Conservation (phyloP, 202 grass and related monocot genomes). For the Musa balbisiana region DNA sequence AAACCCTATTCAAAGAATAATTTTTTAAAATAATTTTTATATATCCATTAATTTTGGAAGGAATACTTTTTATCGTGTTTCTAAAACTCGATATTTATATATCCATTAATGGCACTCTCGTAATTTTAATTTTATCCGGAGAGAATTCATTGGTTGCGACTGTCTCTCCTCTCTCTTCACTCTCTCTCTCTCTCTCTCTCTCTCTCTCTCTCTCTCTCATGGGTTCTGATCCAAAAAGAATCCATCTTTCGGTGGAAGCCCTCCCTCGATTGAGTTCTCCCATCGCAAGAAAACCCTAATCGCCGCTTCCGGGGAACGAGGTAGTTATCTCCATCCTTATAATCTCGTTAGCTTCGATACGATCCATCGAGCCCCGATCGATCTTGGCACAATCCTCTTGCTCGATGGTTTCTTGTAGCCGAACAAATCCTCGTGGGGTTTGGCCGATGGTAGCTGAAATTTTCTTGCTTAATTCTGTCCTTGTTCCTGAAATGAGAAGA, state of each 20-base stretch:
- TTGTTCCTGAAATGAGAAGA: neutral
- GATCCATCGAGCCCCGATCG: no score
- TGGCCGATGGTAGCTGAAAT: neutral
- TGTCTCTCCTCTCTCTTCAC: no score
- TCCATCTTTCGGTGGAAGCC: neutral
- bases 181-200: no score
- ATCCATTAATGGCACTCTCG: no score
- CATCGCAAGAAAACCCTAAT: neutral
- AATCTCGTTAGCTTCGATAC: neutral
- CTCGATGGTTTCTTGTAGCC: neutral
- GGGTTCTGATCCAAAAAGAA: neutral
- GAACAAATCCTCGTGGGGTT: neutral
- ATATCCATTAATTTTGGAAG: no score
- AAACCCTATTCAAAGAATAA: no score
- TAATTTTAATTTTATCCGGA: no score
- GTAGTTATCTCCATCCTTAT: neutral
- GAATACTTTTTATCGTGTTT: no score
- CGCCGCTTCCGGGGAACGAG: neutral
- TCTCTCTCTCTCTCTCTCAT: neutral
- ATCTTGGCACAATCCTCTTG: neutral
- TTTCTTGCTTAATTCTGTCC: neutral
- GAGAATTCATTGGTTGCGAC: no score
- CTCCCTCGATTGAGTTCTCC: neutral
- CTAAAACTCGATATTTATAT: no score
- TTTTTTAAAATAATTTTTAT: no score